Evolutionary conservation across 768 basidiomycete genomes (phyloP), one percentile per base, ranked within the genome.

Genomic region (Lactarius quietus): DNA sequence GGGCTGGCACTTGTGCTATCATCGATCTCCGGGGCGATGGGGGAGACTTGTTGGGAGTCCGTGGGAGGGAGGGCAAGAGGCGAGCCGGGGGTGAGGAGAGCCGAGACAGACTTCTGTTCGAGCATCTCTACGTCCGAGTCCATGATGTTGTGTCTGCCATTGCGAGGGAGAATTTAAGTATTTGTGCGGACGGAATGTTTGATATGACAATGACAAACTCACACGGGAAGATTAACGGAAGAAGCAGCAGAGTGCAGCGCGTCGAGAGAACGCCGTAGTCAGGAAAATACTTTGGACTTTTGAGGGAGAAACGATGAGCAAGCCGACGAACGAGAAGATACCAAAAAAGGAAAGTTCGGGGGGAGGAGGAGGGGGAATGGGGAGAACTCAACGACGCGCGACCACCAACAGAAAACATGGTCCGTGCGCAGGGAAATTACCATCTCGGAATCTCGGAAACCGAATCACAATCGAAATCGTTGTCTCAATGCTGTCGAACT

Each of bases 281-380:
- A 43, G 7, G 33, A 35, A 2, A 29, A 36, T 38, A 39, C n/a
- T n/a, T n/a, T n/a, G n/a, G n/a, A n/a, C n/a, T n/a, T n/a, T n/a
- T n/a, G n/a, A n/a, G n/a, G n/a, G n/a, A n/a, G 20, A 54, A 29
- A 59, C 29, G 52, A 67, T 31, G 53, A 62, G 41, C n/a, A 33
- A 60, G 31, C 45, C 63, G 67, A 66, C 59, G 52, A 57, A 56
- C 63, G 64, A 70, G 70, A 72, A 70, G 70, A 71, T 74, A 64
- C 71, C 75, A 70, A 69, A 74, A 65, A 65, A 72, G 74, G 73
- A 70, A 72, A 68, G 64, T 72, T 69, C 71, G 61, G 73, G 72
- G 72, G 72, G 72, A 36, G 53, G 58, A 54, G 57, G 57, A 43
- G 63, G 41, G 28, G 52, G 20, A 69, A 59, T 33, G 33, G 33